A percentile compares a stretch with the other conserved stretches of the same genome.
Conservation (phyloP, 176 grass and related monocot genomes). For the Themeda triandra region DNA sequence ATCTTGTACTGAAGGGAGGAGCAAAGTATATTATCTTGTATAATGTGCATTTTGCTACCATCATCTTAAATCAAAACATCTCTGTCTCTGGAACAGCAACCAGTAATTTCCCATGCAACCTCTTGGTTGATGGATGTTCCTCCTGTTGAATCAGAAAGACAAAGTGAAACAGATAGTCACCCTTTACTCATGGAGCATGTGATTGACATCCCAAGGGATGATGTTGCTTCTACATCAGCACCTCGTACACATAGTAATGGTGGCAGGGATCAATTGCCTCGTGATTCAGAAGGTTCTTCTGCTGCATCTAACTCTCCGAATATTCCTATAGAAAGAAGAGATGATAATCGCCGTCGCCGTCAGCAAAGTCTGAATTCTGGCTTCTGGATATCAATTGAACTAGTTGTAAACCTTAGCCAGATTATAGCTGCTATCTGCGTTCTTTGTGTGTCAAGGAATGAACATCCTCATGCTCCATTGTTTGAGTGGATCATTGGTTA, state of each 20-base stretch:
- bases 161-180: slow-evolving; percentile 26
- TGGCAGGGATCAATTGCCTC: slow-evolving; percentile 24
- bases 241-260: slow-evolving; percentile 33
- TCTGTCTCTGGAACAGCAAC: slow-evolving; percentile 9
- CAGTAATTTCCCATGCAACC: slow-evolving; percentile 33
- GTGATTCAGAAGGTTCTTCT: slow-evolving; percentile 32
- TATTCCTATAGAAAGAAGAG: slow-evolving; percentile 43
- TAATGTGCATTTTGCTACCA: slow-evolving; percentile 6
- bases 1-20: not conserved
- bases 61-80: not conserved
- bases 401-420: slow-evolving; percentile 75
- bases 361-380: slow-evolving; percentile 80
- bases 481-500: slow-evolving; percentile 91
- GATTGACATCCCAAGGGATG: slow-evolving; percentile 55
- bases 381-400: slow-evolving; percentile 88
- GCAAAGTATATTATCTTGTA: not conserved
- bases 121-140: slow-evolving; percentile 49
- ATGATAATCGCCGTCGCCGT: slow-evolving; percentile 44
- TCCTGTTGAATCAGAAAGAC: slow-evolving; percentile 34
- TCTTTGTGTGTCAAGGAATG: slow-evolving; percentile 68
- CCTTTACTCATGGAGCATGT: slow-evolving; percentile 56
- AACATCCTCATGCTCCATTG: slow-evolving; percentile 68
- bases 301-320: slow-evolving; percentile 41
- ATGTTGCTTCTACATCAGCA: slow-evolving; percentile 54
- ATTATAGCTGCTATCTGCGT: slow-evolving; percentile 82